Conservation (phyloP, 2,329 filamentous ascomycete species). For the Didymella keratinophila region DNA sequence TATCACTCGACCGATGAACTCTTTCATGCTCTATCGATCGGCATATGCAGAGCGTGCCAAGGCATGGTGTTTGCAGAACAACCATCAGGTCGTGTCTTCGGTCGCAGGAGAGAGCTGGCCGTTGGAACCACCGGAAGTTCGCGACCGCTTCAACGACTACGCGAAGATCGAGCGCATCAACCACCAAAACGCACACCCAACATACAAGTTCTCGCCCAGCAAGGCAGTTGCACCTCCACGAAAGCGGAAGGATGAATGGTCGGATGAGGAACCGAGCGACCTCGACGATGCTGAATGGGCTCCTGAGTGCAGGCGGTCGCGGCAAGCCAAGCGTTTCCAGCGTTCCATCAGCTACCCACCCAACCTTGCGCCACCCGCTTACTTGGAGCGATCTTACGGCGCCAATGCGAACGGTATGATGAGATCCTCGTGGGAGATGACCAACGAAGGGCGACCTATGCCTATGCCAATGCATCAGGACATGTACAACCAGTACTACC, state of each 20-base stretch:
- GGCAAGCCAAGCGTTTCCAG: constrained; percentile 36
- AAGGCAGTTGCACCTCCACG: constrained; percentile 62
- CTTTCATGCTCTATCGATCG: constrained; percentile 96
- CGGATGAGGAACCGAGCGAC: constrained; percentile 53
- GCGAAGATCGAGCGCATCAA: constrained; percentile 83
- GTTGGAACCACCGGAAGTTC: constrained; percentile 75
- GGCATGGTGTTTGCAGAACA: constrained; percentile 80
- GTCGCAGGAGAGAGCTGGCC: constrained; percentile 90
- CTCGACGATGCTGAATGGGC: constrained; percentile 53
- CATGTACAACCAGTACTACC: constrained; percentile 60
- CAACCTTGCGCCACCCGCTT: constrained; percentile 34
- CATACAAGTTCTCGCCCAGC: constrained; percentile 92
- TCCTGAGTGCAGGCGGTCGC: constrained; percentile 37
- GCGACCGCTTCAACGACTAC: constrained; percentile 78
- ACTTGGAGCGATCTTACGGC: constrained; percentile 40
- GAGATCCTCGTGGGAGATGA: constrained; percentile 60
- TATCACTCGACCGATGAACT: constrained; percentile 93
- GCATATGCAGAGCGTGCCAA: constrained; percentile 90
- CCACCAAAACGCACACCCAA: constrained; percentile 83
- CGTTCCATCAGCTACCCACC: constrained; percentile 37
- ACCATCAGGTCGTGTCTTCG: constrained; percentile 90
- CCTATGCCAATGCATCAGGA: constrained; percentile 54
- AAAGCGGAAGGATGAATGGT: constrained; percentile 59
- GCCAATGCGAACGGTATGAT: constrained; percentile 47
- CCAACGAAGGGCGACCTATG: constrained; percentile 59